Percentiles rank a stretch among this genome's conserved stretches.
Conservation (phyloP, 1,284 basidiomycete species). For the Somion occarium region DNA sequence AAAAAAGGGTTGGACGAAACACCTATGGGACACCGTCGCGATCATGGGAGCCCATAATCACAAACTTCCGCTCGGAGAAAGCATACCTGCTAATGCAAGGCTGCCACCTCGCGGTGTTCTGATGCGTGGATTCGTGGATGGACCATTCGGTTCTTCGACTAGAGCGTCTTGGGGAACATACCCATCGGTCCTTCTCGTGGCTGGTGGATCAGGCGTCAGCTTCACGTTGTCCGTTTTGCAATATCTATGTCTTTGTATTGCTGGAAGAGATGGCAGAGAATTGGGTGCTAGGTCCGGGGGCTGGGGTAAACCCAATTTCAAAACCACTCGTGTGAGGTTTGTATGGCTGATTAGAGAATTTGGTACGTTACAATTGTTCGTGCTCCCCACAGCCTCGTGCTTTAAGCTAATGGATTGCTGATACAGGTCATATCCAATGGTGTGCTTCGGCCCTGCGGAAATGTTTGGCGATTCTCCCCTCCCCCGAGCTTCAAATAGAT, state of each 20-base stretch:
- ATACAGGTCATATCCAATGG: conserved; percentile 78
- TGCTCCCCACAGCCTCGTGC: conserved; percentile 1
- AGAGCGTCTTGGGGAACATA: conserved; percentile 64
- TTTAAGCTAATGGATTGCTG: background rate
- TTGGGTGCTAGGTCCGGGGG: conserved; percentile 41
- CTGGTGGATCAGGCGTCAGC: conserved; percentile 78
- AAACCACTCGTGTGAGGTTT: conserved; percentile 64
- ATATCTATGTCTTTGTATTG: conserved; percentile 62
- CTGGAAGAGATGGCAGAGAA: conserved; percentile 44
- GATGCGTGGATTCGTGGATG: conserved; percentile 66
- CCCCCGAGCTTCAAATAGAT: conserved; percentile 63
- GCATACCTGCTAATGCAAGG: conserved; percentile 23
- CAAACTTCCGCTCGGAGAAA: conserved; percentile 30
- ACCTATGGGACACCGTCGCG: conserved; percentile 61
- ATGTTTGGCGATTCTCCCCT: conserved; percentile 61
- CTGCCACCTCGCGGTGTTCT: conserved; percentile 49
- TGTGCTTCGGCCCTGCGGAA: conserved; percentile 65
- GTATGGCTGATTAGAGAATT: conserved; percentile 85
- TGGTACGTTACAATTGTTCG: conserved; percentile 44
- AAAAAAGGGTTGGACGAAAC: conserved; percentile 71
- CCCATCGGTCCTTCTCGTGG: conserved; percentile 65
- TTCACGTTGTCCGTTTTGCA: conserved; percentile 75
- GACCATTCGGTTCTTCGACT: conserved; percentile 74
- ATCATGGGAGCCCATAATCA: conserved; percentile 27
- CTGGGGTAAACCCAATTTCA: conserved; percentile 39